These are phyloP conservation scores for Annulohypoxylon maeteangense DNA, from an alignment of 495 filamentous ascomycete species.

Conservation along the genomic window DNA sequence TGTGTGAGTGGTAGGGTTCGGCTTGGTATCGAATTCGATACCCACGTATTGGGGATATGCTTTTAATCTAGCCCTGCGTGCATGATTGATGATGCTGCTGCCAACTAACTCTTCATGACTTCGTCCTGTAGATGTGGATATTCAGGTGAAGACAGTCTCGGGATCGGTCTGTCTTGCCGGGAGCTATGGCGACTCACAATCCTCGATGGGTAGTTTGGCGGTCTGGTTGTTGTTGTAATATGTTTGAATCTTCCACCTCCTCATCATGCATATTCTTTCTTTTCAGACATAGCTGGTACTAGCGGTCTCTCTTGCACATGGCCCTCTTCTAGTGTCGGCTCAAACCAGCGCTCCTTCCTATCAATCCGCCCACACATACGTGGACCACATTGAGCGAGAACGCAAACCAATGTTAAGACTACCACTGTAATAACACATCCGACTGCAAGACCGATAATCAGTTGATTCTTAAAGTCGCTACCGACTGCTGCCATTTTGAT, in stretches of 20 bases:
- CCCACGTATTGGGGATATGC: not conserved
- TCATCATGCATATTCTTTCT: not conserved
- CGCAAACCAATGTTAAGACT: slow-evolving; percentile 32
- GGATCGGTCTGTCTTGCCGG: not conserved
- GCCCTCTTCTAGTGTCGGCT: slow-evolving; percentile 33
- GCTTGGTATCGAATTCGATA: not conserved
- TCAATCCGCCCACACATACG: slow-evolving; percentile 25
- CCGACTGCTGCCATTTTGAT: slow-evolving; percentile 12
- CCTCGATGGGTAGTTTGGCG: not conserved
- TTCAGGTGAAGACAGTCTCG: too few species aligned
- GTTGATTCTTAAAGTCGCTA: slow-evolving; percentile 26
- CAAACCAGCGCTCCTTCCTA: slow-evolving; percentile 42
- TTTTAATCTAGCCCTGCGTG: not conserved
- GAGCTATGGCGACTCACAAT: not conserved
- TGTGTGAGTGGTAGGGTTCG: not conserved
- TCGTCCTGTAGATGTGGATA: not conserved
- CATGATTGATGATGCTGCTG: not conserved
- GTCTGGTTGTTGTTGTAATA: not conserved
- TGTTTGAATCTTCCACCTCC: not conserved
- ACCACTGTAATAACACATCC: slow-evolving; percentile 27
- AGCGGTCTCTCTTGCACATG: slow-evolving; percentile 20
- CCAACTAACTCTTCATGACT: not conserved
- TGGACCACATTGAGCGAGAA: slow-evolving; percentile 40
- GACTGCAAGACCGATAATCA: slow-evolving; percentile 37
- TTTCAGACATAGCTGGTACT: not conserved